These are phyloP conservation scores for Gamarada debralockiae DNA, from an alignment of 495 filamentous ascomycete species.

Conservation along the genomic window DNA sequence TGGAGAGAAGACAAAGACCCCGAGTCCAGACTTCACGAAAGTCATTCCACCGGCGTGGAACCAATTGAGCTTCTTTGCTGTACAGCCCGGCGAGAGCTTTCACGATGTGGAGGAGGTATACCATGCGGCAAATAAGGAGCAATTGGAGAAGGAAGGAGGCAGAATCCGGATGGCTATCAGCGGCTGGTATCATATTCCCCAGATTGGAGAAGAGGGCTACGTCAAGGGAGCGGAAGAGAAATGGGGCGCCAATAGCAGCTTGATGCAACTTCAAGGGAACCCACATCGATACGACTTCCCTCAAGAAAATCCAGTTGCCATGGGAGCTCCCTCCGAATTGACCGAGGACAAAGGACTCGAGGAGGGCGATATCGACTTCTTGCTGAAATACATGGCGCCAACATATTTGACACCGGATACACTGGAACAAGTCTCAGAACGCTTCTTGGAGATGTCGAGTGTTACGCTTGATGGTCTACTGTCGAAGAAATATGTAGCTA, in stretches of 20 bases:
- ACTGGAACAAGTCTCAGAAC: conserved; percentile 71
- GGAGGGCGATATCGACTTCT: conserved; percentile 75
- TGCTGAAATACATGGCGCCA: conserved; percentile 83
- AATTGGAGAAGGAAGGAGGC: conserved; percentile 56
- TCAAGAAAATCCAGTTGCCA: conserved; percentile 51
- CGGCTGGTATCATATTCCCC: conserved; percentile 99
- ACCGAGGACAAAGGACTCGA: conserved; percentile 53
- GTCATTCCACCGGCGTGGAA: conserved; percentile 93
- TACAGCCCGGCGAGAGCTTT: conserved; percentile 95
- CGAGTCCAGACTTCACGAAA: conserved; percentile 67
- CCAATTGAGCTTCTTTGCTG: conserved; percentile 95
- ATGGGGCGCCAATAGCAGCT: conserved; percentile 79
- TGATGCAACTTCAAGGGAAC: conserved; percentile 88
- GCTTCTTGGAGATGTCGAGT: conserved; percentile 78
- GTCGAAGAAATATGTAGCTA: conserved; percentile 66
- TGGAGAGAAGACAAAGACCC: conserved; percentile 65
- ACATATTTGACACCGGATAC: conserved; percentile 94
- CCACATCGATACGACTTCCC: conserved; percentile 84
- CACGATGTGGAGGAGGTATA: conserved; percentile 99
- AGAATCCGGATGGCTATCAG: conserved; percentile 95
- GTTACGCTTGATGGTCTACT: conserved; percentile 76
- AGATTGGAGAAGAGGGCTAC: conserved; percentile 92
- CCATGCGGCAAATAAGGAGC: conserved; percentile 47
- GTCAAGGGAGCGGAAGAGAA: conserved; percentile 84
- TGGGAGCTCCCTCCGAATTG: conserved; percentile 38